Base-by-base conservation (phyloP, 2,329 filamentous ascomycete genomes). In the Scedosporium boydii region DNA sequence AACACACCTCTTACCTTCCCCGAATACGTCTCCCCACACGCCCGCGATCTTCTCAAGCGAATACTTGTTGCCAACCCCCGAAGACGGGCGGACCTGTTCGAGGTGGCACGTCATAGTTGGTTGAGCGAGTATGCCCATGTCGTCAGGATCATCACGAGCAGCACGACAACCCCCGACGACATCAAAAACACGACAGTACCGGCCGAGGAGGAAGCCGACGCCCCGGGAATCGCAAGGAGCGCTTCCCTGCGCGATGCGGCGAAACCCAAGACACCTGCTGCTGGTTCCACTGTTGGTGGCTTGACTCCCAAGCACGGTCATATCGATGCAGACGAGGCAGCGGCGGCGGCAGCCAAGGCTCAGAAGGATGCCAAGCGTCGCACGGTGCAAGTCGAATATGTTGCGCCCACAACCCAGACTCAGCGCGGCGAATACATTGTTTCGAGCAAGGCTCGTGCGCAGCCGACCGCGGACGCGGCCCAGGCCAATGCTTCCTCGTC, bases 71-170 rank as follows among this genome's bases (percentile, higher is more conserved):
- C 95, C 5, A 95, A 98, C 73, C 95, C 95, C 60, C 85, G 95
- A 66, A 96, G 96, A 76, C 87, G 95, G 71, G 95, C 95, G 59
- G 95, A 99, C 73, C 78, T 99, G 56, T 99, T 99, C 70, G 95
- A 99, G 73, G 95, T 99, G 53, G 95, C 95, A 57, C 87, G 95
- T 60, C 95, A 99, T 76, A 99, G 95, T 77, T 99, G 95, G 95
- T 78, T 99, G 67, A 96, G 90, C 76, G 95, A 98, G 72, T 99
- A 95, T 72, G 89, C 93, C n/a, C 91, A 96, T 72, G 88, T 98
- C 58, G 93, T 99, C 58, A 91, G 93, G 70, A 93, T 97, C 73
- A 97, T 99, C 71, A 98, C 95, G 23, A 98, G 95, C 75, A 93
- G 88, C 71, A 96, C 92, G 4, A 97, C 93, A 7, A 91, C 89